Conservation (phyloP, 179 eudicot species). For the Silene vulgaris region DNA sequence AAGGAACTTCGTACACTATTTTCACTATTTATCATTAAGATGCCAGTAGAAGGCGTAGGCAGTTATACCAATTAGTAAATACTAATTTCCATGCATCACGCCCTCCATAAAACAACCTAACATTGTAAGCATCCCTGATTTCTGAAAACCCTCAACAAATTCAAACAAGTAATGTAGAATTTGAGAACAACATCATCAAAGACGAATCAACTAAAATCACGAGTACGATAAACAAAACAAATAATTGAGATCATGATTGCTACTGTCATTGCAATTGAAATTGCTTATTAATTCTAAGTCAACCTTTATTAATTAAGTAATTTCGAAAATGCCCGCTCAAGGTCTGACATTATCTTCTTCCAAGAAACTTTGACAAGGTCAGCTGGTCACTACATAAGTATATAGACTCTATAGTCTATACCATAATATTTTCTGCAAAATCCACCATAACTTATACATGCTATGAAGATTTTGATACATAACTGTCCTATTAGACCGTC, state of each 20-base stretch:
- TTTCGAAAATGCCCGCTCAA: neutral
- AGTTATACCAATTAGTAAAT: neutral
- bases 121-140: neutral
- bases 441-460: neutral
- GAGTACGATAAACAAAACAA: neutral
- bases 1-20: neutral
- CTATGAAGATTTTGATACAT: neutral
- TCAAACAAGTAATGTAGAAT: neutral
- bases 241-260: neutral
- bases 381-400: neutral
- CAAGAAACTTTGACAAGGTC: constrained; percentile 11
- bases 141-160: too few species aligned
- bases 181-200: neutral
- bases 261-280: neutral
- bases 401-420: neutral
- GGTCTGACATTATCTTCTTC: neutral
- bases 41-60: neutral
- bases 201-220: neutral
- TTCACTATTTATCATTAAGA: neutral
- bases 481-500: neutral
- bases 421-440: neutral
- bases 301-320: constrained; percentile 1
- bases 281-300: constrained; percentile 1
- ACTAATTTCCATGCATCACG: neutral
- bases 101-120: neutral